phyloP scores from a whole-genome alignment of 768 basidiomycete species.

The Leccinum barrowsii region DNA sequence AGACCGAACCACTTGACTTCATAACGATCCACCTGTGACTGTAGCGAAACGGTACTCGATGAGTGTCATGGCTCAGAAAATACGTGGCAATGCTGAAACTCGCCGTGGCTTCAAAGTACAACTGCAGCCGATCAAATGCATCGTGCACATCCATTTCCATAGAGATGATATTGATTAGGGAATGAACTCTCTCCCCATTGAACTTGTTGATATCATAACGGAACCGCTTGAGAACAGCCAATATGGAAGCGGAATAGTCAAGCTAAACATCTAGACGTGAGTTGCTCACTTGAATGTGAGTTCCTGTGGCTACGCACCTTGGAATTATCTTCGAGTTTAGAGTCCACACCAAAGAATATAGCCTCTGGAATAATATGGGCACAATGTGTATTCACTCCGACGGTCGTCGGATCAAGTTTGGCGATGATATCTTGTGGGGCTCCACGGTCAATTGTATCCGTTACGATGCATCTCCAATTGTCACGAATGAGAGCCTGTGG shows the following conservation, averaged over 20 bases:
- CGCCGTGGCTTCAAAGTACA: conserved; percentile 10
- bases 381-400: not conserved
- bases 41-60: not conserved
- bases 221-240: not conserved
- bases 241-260: not conserved
- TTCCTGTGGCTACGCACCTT: not conserved
- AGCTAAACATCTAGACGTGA: not conserved
- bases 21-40: conserved; percentile 1
- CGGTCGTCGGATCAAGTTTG: not conserved
- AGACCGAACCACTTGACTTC: not conserved
- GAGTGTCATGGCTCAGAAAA: not conserved
- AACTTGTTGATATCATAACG: not conserved
- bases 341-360: conserved; percentile 1
- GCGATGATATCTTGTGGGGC: not conserved
- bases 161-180: conserved; percentile 4
- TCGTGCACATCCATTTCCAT: not conserved
- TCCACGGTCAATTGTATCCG: conserved; percentile 21
- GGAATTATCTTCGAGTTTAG: not conserved
- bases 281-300: not conserved
- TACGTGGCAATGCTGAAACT: not conserved
- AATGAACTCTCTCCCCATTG: conserved; percentile 1
- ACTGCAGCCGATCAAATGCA: not conserved
- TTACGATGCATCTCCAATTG: conserved; percentile 33
- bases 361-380: conserved; percentile 7
- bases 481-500: conserved; percentile 36